These are phyloP conservation scores for Torulaspora maleeae DNA, from an alignment of 805 yeast species.

Conservation along the genomic window DNA sequence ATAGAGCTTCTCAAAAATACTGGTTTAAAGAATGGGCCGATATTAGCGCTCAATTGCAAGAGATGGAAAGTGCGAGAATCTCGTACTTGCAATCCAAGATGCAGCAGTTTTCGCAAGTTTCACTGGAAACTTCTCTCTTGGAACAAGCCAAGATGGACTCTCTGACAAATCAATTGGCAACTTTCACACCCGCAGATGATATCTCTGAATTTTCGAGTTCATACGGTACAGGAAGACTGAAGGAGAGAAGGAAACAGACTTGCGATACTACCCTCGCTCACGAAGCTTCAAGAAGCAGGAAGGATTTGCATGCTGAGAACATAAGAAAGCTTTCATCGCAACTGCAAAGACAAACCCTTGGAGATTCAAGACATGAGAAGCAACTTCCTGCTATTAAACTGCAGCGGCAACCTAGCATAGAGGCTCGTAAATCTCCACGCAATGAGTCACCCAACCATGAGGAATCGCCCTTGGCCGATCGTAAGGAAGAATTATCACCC, in stretches of 20 bases:
- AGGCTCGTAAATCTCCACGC: not conserved
- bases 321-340: conserved; percentile 30
- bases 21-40: conserved; percentile 35
- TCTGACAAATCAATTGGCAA: conserved; percentile 22
- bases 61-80: conserved; percentile 31
- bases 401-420: not conserved
- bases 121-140: conserved; percentile 26
- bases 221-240: conserved; percentile 36
- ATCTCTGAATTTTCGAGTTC: conserved; percentile 31
- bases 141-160: conserved; percentile 31
- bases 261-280: not conserved
- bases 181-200: conserved; percentile 31
- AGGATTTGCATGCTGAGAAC: conserved; percentile 24
- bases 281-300: not conserved
- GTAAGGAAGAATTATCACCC: conserved; percentile 1
- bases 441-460: conserved; percentile 1
- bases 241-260: conserved; percentile 14
- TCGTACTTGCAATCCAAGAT: conserved; percentile 27
- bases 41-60: conserved; percentile 28
- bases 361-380: conserved; percentile 2
- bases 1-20: conserved; percentile 30
- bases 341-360: conserved; percentile 16
- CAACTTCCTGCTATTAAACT: not conserved
- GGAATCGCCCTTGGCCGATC: not conserved
- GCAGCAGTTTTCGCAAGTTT: conserved; percentile 27